A percentile compares a stretch with the other conserved stretches of the same genome.
Conservation (phyloP, 139 green algal species). For the Chlorella sorokiniana region DNA sequence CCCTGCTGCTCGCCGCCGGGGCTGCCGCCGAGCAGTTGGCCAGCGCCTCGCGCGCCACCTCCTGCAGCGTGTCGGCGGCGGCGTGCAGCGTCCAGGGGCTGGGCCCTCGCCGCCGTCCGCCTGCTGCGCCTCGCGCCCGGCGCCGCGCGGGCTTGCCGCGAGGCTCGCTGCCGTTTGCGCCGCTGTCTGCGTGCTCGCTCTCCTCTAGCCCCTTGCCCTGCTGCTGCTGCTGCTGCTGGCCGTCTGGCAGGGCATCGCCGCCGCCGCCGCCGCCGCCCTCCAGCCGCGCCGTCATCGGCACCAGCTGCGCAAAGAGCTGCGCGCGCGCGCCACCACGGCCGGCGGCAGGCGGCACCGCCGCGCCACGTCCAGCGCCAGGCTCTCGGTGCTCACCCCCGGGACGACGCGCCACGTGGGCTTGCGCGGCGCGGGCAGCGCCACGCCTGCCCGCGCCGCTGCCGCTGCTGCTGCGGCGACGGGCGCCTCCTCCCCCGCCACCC, state of each 20-base stretch:
- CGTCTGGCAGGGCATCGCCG: neutral
- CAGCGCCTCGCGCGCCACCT: constrained; percentile 8
- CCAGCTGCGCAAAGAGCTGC: constrained; percentile 39
- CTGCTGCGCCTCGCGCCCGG: neutral
- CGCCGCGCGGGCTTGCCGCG: neutral
- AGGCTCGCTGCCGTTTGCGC: neutral
- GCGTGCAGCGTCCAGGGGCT: constrained; percentile 5
- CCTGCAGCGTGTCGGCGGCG: neutral
- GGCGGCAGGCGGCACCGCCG: constrained; percentile 41
- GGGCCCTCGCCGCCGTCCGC: neutral
- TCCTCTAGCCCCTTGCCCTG: neutral
- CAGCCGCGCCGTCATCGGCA: neutral
- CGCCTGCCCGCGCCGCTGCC: neutral
- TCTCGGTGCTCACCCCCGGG: constrained; percentile 54
- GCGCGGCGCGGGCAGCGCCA: neutral
- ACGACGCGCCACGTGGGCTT: constrained; percentile 64
- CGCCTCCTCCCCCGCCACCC: neutral
- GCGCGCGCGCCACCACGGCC: constrained; percentile 35
- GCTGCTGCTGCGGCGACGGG: neutral
- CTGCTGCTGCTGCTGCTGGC: neutral
- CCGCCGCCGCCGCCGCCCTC: neutral
- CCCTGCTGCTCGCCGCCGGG: neutral
- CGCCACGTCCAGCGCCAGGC: constrained; percentile 67
- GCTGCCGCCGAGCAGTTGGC: neutral
- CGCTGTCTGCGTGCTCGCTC: neutral